Evolutionary conservation across 176 grass and related monocot genomes (phyloP).

Genomic region (Musa schizocarpa): DNA sequence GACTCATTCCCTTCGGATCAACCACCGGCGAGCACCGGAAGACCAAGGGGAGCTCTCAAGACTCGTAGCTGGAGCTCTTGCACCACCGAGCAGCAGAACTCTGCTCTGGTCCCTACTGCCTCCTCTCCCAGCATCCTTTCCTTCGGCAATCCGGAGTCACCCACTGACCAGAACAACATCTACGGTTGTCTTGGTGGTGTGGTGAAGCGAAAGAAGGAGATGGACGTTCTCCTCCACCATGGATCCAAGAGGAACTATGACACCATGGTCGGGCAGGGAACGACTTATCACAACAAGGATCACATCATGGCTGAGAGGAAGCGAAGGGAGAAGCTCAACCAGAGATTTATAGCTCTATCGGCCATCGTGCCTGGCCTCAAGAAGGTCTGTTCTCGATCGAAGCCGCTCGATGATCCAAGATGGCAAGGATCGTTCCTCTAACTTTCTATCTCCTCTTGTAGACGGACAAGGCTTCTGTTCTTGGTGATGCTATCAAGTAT

Average conservation of each 20-base stretch:
- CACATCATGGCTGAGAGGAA: conserved; percentile 81
- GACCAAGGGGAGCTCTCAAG: conserved; percentile 44
- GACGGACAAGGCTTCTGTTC: conserved; percentile 97
- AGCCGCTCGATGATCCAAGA: too few species aligned
- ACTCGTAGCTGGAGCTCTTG: conserved; percentile 73
- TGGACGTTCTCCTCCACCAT: conserved; percentile 22
- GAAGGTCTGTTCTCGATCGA: conserved; percentile 41
- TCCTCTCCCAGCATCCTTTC: conserved; percentile 77
- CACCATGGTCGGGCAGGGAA: conserved; percentile 27
- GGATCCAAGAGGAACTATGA: conserved; percentile 48
- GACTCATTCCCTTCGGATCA: conserved; percentile 5
- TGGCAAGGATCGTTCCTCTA: not conserved
- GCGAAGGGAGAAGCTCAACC: conserved; percentile 86
- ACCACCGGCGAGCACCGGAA: conserved; percentile 3
- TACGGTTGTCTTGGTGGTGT: not conserved
- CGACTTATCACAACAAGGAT: conserved; percentile 43
- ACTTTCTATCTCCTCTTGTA: conserved; percentile 2
- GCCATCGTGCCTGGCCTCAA: conserved; percentile 87
- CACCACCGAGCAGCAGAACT: conserved; percentile 66
- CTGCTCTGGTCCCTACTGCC: conserved; percentile 18
- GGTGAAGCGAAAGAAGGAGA: conserved; percentile 49
- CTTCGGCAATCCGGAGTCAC: conserved; percentile 33
- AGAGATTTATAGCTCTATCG: conserved; percentile 87
- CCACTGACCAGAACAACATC: not conserved
- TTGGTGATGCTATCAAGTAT: conserved; percentile 89